These are phyloP conservation scores for Craspedostauros australis DNA, from an alignment of 108 stramenopile genomes.

Conservation along the genomic window DNA sequence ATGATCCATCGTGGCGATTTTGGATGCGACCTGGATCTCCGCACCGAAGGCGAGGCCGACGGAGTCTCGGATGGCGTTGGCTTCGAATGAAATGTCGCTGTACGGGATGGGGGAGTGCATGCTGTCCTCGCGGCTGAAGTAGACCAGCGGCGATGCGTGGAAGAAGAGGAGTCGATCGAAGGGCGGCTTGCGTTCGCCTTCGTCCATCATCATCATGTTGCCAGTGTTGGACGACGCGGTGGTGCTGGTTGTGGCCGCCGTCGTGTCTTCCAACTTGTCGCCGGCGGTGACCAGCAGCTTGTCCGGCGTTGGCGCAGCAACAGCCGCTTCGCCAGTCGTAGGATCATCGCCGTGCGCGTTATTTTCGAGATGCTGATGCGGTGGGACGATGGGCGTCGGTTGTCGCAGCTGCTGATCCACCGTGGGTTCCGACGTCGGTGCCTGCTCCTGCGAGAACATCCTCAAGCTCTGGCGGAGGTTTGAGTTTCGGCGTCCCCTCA, in stretches of 20 bases:
- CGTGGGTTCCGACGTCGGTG: not conserved
- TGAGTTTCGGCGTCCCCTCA: no score
- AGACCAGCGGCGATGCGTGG: constrained; percentile 17
- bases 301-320: no score
- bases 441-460: not conserved
- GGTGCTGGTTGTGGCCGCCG: no score
- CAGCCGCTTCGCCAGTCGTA: no score
- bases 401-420: no score
- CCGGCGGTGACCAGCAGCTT: no score
- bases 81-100: constrained; percentile 7
- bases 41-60: not conserved
- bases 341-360: no score
- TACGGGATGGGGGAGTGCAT: constrained; percentile 3
- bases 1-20: constrained; percentile 40
- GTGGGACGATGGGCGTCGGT: no score
- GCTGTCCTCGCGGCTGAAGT: constrained; percentile 4
- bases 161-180: constrained; percentile 18
- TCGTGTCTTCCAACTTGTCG: no score
- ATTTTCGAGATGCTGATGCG: no score
- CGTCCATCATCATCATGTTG: constrained; percentile 8
- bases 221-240: not conserved
- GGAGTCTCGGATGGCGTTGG: not conserved
- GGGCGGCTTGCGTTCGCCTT: not conserved
- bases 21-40: constrained; percentile 28
- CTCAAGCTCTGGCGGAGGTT: not conserved